Evolutionary conservation across 164 flowering plant genomes (phyloP).

Genomic region (Vitis riparia): DNA sequence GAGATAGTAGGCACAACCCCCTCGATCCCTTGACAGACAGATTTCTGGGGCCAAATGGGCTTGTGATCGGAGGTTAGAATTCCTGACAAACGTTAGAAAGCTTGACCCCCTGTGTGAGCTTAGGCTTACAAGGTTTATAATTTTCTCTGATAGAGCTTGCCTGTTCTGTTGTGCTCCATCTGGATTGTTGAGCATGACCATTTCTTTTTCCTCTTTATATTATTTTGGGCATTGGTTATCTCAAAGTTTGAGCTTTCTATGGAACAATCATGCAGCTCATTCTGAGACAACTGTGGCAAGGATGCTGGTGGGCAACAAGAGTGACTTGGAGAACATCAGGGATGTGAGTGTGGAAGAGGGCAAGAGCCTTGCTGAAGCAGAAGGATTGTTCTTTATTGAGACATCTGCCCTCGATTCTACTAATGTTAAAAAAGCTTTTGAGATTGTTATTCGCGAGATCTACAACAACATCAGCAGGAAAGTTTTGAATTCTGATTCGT

Average conservation of each 20-base stretch:
- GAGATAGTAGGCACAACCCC: too few species aligned
- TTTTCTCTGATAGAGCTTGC: too few species aligned
- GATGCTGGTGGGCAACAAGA: conserved; percentile 24
- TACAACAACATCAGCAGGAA: conserved; percentile 34
- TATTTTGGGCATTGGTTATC: background rate
- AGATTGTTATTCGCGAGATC: conserved; percentile 31
- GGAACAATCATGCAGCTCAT: conserved; percentile 16
- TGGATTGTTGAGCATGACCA: background rate
- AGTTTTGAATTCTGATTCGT: conserved; percentile 33
- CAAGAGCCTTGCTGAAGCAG: conserved; percentile 29
- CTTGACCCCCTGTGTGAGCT: too few species aligned
- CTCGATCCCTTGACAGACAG: too few species aligned
- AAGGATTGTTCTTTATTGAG: conserved; percentile 39
- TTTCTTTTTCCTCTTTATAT: background rate
- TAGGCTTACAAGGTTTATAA: too few species aligned
- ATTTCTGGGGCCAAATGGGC: too few species aligned
- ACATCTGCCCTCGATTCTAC: conserved; percentile 38
- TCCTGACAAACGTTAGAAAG: too few species aligned
- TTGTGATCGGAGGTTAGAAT: too few species aligned
- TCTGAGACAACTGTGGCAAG: conserved; percentile 21
- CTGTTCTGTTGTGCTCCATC: too few species aligned
- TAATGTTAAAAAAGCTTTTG: conserved; percentile 32
- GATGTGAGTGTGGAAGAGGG: conserved; percentile 21
- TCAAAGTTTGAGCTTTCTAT: background rate
- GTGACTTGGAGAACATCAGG: conserved; percentile 19